These are phyloP conservation scores for Cicer judaicum DNA, from an alignment of 306 rosid genomes.

Conservation along the genomic window DNA sequence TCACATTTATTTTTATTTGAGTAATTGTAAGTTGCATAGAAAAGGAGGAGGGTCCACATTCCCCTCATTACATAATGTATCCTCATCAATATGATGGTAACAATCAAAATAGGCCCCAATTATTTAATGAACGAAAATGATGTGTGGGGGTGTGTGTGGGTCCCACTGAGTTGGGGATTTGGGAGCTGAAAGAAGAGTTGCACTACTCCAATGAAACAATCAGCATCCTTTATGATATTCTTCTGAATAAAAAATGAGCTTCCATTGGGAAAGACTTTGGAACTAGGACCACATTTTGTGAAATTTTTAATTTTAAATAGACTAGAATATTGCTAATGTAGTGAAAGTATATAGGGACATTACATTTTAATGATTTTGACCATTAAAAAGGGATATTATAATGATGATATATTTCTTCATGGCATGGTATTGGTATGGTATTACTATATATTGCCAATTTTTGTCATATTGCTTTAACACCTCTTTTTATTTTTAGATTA, in stretches of 20 bases:
- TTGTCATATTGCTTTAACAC: too few species aligned
- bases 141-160: conserved; percentile 26
- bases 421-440: not conserved
- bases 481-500: too few species aligned
- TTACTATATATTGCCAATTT: too few species aligned
- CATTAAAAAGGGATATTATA: too few species aligned
- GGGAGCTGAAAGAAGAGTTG: conserved; percentile 48
- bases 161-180: conserved; percentile 45
- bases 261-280: conserved; percentile 16
- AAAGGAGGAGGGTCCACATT: conserved; percentile 41
- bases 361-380: too few species aligned
- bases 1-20: not conserved
- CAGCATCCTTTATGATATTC: conserved; percentile 34
- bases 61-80: conserved; percentile 37
- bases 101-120: conserved; percentile 46
- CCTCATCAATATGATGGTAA: conserved; percentile 41
- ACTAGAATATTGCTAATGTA: too few species aligned
- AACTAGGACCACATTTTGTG: conserved; percentile 39
- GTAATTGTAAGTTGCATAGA: conserved; percentile 38
- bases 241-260: conserved; percentile 25
- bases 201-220: conserved; percentile 48
- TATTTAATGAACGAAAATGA: conserved; percentile 44
- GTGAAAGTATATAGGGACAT: too few species aligned
- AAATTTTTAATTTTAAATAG: not conserved
- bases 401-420: not conserved